phyloP scores from a whole-genome alignment of 2,329 filamentous ascomycete species.

The Calycina marina region DNA sequence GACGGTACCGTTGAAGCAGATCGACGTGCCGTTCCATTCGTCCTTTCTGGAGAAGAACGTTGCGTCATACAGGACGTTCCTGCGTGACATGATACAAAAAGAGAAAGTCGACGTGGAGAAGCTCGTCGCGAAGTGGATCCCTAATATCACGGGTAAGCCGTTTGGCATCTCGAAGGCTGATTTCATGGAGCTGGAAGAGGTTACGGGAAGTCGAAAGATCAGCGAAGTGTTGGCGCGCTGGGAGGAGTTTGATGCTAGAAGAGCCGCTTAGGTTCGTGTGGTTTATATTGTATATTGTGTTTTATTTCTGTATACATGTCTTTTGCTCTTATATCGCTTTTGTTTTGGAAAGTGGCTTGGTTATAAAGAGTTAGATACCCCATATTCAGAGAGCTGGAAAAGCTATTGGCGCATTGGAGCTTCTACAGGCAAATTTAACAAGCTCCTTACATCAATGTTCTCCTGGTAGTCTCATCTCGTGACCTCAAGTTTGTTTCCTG shows the following conservation, averaged over 20 bases:
- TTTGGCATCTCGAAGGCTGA: background rate
- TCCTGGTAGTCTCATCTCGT: no score
- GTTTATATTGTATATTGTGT: no score
- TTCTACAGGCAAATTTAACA: no score
- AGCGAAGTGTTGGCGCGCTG: background rate
- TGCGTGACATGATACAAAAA: slow-evolving; percentile 13
- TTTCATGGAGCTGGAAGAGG: background rate
- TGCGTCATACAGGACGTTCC: slow-evolving; percentile 11
- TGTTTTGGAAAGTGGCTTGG: no score
- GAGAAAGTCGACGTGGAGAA: slow-evolving; percentile 15
- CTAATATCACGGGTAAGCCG: slow-evolving; percentile 15
- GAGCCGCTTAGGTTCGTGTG: no score
- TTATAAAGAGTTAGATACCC: no score
- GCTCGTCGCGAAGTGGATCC: slow-evolving; percentile 23
- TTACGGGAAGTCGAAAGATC: background rate
- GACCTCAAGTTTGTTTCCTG: no score
- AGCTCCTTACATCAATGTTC: no score
- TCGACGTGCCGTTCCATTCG: slow-evolving; percentile 23
- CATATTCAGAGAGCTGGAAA: no score
- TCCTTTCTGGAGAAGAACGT: slow-evolving; percentile 15
- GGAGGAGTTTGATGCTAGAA: background rate
- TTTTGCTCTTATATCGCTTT: no score
- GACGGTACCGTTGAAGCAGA: slow-evolving; percentile 21
- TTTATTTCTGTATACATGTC: no score
- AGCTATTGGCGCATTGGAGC: no score